Base-by-base conservation (phyloP, 2,329 filamentous ascomycete genomes). In the Pleurostoma richardsiae region DNA sequence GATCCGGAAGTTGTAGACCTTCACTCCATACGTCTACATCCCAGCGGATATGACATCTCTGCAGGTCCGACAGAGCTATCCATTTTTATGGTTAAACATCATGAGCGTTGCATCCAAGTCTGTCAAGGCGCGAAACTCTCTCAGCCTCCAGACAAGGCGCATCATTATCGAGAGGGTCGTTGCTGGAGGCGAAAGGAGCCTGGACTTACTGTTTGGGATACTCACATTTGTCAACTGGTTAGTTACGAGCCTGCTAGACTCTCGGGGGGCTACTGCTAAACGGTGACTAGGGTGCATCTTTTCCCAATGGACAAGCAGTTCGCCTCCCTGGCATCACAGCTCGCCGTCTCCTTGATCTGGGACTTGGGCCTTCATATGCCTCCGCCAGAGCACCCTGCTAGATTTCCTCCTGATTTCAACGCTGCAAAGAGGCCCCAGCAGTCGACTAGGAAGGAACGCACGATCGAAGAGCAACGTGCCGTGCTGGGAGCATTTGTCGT, bases 11-110 rank as follows among this genome's bases (percentile, higher is more conserved):
- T 39, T 6, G 6, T 39, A 39, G 4, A 57, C 55, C 2, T 68
- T 67, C 41, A 66, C 76, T 10, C 73, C 76, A 0, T 73, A 74
- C 41, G 59, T 76, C 41, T 57, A 70, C 40, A 51, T 79, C 1
- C 59, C 66, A 0, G 48, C 61, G 0, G 58, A 62, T 11, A 61
- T 64, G 43, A 68, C 65, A 0, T 66, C 71, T 3, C 55, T 61
- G 33, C 51, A 60, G n/a, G 59, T 80, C 1, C 66, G 59, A 3
- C 56, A 56, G 6, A 59, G 68, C 19, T 59, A 64, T 3, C 76
- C 79, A 0, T 77, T 78, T 44, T 53, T 80, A 6, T 80, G 74
- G 70, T 57, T 74, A 10, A 71, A 66, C 42, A 76, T 80, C 44
- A 68, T 73, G 57, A 68, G 69, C 40, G 53, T 74, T 7, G 66